These are phyloP conservation scores for Dothidotthia symphoricarpi DNA, from an alignment of 2,329 filamentous ascomycete species.

Conservation along the genomic window DNA sequence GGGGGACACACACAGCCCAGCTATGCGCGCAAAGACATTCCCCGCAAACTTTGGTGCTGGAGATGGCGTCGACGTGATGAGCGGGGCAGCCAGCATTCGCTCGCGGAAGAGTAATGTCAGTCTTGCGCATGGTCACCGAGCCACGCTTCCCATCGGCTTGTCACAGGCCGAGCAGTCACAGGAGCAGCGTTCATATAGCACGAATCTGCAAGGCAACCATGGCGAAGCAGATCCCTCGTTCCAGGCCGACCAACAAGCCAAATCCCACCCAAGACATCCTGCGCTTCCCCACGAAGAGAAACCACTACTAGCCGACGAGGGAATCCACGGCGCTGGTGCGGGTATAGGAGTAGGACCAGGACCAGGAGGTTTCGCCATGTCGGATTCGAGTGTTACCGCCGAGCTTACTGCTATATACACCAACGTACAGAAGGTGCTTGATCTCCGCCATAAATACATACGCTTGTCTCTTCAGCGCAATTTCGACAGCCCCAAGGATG, in stretches of 20 bases:
- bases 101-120: conserved; percentile 43
- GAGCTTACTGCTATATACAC: conserved; percentile 85
- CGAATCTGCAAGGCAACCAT: conserved; percentile 12
- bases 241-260: conserved; percentile 50
- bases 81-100: conserved; percentile 45
- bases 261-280: conserved; percentile 53
- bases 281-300: conserved; percentile 57
- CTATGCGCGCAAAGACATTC: conserved; percentile 47
- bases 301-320: conserved; percentile 54
- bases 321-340: conserved; percentile 58
- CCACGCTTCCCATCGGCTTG: conserved; percentile 26
- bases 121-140: conserved; percentile 27
- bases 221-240: conserved; percentile 35
- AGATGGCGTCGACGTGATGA: conserved; percentile 34
- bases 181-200: conserved; percentile 17
- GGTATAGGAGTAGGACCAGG: conserved; percentile 62
- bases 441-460: conserved; percentile 86
- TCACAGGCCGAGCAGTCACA: conserved; percentile 35
- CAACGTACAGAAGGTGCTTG: conserved; percentile 86
- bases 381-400: conserved; percentile 74
- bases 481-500: conserved; percentile 84
- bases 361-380: conserved; percentile 63
- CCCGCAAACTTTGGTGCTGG: conserved; percentile 43
- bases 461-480: conserved; percentile 77
- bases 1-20: conserved; percentile 42